Conservation (phyloP, 2,329 filamentous ascomycete species). For the Ophiocordyceps camponoti-saundersi region DNA sequence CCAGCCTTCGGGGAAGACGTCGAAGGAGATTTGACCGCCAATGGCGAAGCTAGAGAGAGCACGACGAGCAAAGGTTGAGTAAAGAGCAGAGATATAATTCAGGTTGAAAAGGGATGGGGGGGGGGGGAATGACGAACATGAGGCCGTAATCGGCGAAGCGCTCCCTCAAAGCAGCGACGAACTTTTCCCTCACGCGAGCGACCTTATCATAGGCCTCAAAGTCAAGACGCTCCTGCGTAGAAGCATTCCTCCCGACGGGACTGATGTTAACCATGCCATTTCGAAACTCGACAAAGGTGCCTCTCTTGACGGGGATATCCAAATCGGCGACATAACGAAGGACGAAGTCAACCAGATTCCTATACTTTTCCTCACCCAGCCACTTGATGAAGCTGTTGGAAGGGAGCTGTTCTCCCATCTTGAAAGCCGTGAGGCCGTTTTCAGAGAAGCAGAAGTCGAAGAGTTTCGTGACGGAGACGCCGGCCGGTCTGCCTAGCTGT, state of each 20-base stretch:
- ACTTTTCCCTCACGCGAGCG: constrained; percentile 65
- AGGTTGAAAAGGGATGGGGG: too few relatives aligned
- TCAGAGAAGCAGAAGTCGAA: constrained; percentile 98
- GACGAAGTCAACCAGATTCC: constrained; percentile 58
- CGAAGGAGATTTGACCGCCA: constrained; percentile 94
- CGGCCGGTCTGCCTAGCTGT: constrained; percentile 56
- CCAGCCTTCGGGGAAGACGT: constrained; percentile 93
- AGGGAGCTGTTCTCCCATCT: constrained; percentile 58
- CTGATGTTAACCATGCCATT: constrained; percentile 85
- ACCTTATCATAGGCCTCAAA: constrained; percentile 69
- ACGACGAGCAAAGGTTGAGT: background rate
- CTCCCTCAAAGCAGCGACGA: constrained; percentile 18
- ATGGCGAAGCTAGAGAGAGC: constrained; percentile 56
- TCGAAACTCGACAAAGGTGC: constrained; percentile 76
- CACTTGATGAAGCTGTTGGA: constrained; percentile 79
- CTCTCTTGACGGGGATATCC: constrained; percentile 67
- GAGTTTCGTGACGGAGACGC: constrained; percentile 56
- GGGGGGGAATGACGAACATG: constrained; percentile 56
- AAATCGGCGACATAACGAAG: constrained; percentile 74
- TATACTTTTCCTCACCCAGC: constrained; percentile 73
- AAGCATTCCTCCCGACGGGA: constrained; percentile 76
- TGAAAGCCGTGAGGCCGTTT: constrained; percentile 87
- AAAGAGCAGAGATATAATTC: background rate
- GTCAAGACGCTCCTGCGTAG: constrained; percentile 59
- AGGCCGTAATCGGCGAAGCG: constrained; percentile 51